phyloP scores from a whole-genome alignment of 495 filamentous ascomycete genomes.

The Stereocaulon alpinum region DNA sequence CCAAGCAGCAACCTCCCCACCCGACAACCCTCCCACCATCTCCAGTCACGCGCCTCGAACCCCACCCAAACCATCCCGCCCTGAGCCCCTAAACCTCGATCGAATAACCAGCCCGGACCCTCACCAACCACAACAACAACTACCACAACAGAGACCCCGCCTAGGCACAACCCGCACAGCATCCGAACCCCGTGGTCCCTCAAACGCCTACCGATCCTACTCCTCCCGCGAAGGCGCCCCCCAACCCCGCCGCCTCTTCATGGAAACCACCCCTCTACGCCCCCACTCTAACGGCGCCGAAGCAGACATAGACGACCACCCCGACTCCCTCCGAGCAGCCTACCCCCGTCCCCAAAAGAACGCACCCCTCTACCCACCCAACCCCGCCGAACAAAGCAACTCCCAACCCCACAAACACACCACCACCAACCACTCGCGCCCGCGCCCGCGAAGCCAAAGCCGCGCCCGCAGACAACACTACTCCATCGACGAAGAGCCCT shows the following conservation, averaged over 20 bases:
- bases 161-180: constrained; percentile 45
- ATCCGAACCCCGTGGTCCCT: constrained; percentile 42
- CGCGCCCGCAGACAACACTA: constrained; percentile 13
- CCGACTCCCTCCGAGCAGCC: constrained; percentile 61
- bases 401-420: constrained; percentile 23
- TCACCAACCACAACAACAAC: not conserved
- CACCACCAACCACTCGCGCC: constrained; percentile 14
- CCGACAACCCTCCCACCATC: constrained; percentile 11
- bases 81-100: constrained; percentile 27
- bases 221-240: constrained; percentile 13
- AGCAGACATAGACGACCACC: constrained; percentile 45
- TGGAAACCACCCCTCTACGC: constrained; percentile 26
- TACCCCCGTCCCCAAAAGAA: constrained; percentile 31
- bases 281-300: constrained; percentile 33
- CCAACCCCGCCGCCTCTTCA: constrained; percentile 18
- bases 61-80: constrained; percentile 33
- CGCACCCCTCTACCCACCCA: not conserved
- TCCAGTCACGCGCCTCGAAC: constrained; percentile 23
- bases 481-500: constrained; percentile 41
- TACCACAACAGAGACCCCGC: constrained; percentile 30
- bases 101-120: constrained; percentile 14
- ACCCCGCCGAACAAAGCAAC: constrained; percentile 22
- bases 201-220: constrained; percentile 11
- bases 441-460: constrained; percentile 12
- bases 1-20: constrained; percentile 23